Base-by-base conservation (phyloP, 2,329 filamentous ascomycete species). In the Ophiostoma montium region DNA sequence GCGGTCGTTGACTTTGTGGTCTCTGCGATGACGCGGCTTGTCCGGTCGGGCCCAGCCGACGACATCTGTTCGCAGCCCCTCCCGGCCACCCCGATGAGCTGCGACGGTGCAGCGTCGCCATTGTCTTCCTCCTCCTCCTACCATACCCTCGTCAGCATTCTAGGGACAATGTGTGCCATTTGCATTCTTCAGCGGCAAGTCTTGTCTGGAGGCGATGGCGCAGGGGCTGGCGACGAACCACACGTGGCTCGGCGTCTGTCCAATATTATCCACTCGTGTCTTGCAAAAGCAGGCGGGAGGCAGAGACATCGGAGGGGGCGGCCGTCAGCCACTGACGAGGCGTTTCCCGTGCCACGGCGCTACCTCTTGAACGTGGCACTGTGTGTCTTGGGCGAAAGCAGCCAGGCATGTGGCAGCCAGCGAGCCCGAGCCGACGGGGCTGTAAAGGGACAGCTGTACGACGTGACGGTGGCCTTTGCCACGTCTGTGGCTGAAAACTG, bases 401-500 rank as follows among this genome's bases (percentile, higher is more conserved):
- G 23, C 23, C 23, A 27, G 23, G 23, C 23, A 8, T 27, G 23
- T 27, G 23, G 23, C 23, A 27, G 8, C 23, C 23, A 27, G 23
- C 23, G 8, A 27, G 23, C 10, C 6, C 39, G 21, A 16, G 42
- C 36, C 9, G 21, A 35, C 7, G 12, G 31, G 9, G 6, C n/a
- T 5, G 41, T 21, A 49, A 52, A 33, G 56, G 57, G 33, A 33
- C 50, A 43, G 38, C 31, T 61, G 15, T 63, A 66, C 54, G 60
- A 64, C 49, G 58, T 57, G 10, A 58, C 65, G 0, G 57, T 67
- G 5, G 56, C 60, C 1, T 62, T 77, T 35, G 57, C 70, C 30
- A 68, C 67, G 50, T 68, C 66, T 7, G 59, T 75, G 11, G 68
- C 72, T 2, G 67, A 70, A 31, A 70, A 64, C 54, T 73, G 70